Evolutionary conservation across 768 basidiomycete genomes (phyloP), one percentile per base, ranked within the genome.

Genomic region (Antrodiella citrinella): DNA sequence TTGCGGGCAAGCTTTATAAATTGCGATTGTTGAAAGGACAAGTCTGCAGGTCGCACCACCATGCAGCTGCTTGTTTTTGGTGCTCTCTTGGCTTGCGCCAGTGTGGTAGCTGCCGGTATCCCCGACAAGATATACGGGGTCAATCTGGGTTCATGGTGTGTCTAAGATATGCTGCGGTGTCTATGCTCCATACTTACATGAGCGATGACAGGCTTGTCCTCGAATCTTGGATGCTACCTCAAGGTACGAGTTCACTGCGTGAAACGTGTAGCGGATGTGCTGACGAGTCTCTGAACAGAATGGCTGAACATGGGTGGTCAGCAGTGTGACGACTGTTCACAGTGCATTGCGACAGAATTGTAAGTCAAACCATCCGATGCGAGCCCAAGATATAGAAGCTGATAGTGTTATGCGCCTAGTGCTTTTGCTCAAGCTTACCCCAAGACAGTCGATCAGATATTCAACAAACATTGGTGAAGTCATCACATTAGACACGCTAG

Each of bases 191-290:
- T 21, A 40, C 44, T 19, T 44, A 44, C 39, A 54, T 39, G 12
- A 3, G n/a, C 22, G 4, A 3, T 15, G 51, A 9, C 45, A 88
- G 87, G 87, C 72, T 90, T 45, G 64, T 90, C 0, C 63, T 87
- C 4, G 87, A 90, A 58, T 57, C 85, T n/a, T 90, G 87, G 87
- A 90, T 90, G 86, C 70, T 87, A 39, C 86, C 85, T 7, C 67
- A 72, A 63, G 82, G 82, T 82, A 52, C 1, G 57, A 18, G 12
- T 3, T 11, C 19, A 19, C 21, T 3, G 13, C 19, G 10, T 22
- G 3, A 51, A 18, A 15, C 4, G 38, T 30, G 26, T 30, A 24
- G 43, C 25, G 12, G 5, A n/a, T 11, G n/a, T 15, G 18, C 25
- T 9, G n/a, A n/a, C 19, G 21, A 38, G 4, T 11, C 2, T 15